Evolutionary conservation across 352 stramenopile genomes (phyloP), one percentile per base, ranked within the genome.

Genomic region (Phytophthora pisi): DNA sequence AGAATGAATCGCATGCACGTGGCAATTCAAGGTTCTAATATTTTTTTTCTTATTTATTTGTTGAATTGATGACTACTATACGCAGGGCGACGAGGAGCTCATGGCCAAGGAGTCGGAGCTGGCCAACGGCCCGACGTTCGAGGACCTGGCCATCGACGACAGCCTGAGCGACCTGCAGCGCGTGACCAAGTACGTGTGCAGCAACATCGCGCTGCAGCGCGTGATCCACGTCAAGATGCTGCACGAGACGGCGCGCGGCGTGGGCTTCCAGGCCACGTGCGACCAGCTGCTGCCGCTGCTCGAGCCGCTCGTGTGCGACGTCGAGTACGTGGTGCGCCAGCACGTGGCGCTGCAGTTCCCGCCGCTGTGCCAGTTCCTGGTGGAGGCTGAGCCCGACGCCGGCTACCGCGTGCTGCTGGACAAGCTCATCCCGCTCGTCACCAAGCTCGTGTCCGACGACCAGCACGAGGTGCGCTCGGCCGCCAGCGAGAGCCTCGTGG

Each of bases 141-240:
- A 99, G 79, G 97, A 99, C 78, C 82, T 99, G 43, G 97, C 97
- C 5, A 99, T 99, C 68, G 97, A 99, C 82, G 97, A 99, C 79
- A 98, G 97, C 46, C 78, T 99, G 26, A 97, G 88, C 61, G 85
- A 98, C 60, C 74, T 99, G 34, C 87, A 98, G 64, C 89, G 97
- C 38, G 88, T 99, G 24, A 92, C 96, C 53, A 94, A 97, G 64
- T 99, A 99, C 76, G 90, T 91, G 55, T 96, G 88, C 75, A 98
- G 90, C 70, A 94, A 89, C 68, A 99, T 99, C 72, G 96, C 97
- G 8, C 70, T 99, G 40, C 97, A 99, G 78, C 88, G 97, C 57
- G 87, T 99, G 7, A 98, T 99, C 51, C 97, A 99, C 77, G 95
- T 99, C 20, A 98, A 97, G 78, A 98, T 98, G 91, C 68, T 98